Evolutionary conservation across 129 eudicot species (phyloP), one percentile per base, ranked within the genome.

Genomic region (Chrysanthemum lavandulifolium): DNA sequence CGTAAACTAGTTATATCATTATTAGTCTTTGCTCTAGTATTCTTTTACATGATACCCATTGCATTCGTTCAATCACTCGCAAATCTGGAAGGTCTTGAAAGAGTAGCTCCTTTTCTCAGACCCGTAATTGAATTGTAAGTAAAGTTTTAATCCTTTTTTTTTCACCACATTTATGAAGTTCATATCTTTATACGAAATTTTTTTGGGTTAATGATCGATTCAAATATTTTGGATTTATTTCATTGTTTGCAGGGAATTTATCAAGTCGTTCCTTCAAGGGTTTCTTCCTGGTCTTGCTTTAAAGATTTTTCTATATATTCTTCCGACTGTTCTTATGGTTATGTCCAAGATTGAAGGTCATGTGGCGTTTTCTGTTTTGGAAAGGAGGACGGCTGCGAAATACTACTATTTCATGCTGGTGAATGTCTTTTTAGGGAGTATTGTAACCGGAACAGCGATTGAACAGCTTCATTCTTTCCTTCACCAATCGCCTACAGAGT

Each of bases 11-110:
- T 95, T 77, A 90, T 95, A 74, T 89, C 96, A 3, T 25, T 86
- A 49, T 58, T 69, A 18, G 94, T 95, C 7, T 95, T 95, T 78
- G 97, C 96, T 49, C 78, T 95, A 55, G 91, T 95, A 61, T 95
- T 95, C 86, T 91, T 86, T 76, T 95, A 95, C 86, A 90, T 95
- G 97, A 90, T 95, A 81, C 99, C 99, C 21, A 95, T 95, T 80
- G 89, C 96, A 51, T 95, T 95, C 36, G 97, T 95, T 67, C 99
- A 95, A 85, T 90, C 99, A 15, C 83, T 95, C 56, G 99, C 99
- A 48, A 95, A 95, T 86, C 81, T 95, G 43, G 99, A 95, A 0
- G 97, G 97, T 40, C 80, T 95, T 52, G 97, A 95, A 82, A 90
- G 57, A 73, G 94, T 88, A 16, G 99, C 99, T 48, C 97, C 99